Percentiles rank a stretch among this genome's conserved stretches.
Conservation (phyloP, 345 rosid species). For the Acer negundo region DNA sequence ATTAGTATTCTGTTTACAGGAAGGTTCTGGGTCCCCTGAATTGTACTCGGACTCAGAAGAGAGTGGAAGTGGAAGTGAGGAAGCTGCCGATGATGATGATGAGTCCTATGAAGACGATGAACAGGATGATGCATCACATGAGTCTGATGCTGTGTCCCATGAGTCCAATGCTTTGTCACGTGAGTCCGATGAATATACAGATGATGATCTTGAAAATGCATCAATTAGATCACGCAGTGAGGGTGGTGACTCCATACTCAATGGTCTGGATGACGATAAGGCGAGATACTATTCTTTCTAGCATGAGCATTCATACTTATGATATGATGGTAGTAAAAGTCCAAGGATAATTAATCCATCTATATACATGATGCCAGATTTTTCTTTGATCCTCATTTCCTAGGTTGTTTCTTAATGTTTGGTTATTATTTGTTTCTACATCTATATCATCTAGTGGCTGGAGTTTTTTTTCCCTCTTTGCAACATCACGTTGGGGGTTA, state of each 20-base stretch:
- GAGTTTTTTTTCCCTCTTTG: not conserved
- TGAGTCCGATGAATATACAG: slow-evolving; percentile 59
- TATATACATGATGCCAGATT: not conserved
- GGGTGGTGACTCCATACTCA: slow-evolving; percentile 43
- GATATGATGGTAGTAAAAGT: not conserved
- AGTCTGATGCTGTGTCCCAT: slow-evolving; percentile 48
- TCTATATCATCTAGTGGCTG: slow-evolving; percentile 6
- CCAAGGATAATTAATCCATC: not conserved
- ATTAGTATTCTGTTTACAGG: slow-evolving; percentile 55
- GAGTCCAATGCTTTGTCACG: slow-evolving; percentile 52
- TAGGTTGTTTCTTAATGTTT: slow-evolving; percentile 5
- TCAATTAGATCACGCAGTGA: slow-evolving; percentile 49
- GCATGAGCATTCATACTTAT: slow-evolving; percentile 14
- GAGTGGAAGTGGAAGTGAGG: slow-evolving; percentile 83
- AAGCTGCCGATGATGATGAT: slow-evolving; percentile 74
- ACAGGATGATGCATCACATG: slow-evolving; percentile 44
- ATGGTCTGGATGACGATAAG: slow-evolving; percentile 46
- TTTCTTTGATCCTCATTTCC: slow-evolving; percentile 5
- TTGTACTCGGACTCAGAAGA: slow-evolving; percentile 82
- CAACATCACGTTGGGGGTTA: not conserved
- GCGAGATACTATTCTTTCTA: slow-evolving; percentile 35
- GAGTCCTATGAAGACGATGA: slow-evolving; percentile 77
- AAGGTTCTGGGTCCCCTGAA: slow-evolving; percentile 69
- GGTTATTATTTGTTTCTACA: slow-evolving; percentile 8
- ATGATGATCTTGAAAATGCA: slow-evolving; percentile 53